phyloP scores from a whole-genome alignment of 257 asterid genomes.

The Thymus quinquecostatus region DNA sequence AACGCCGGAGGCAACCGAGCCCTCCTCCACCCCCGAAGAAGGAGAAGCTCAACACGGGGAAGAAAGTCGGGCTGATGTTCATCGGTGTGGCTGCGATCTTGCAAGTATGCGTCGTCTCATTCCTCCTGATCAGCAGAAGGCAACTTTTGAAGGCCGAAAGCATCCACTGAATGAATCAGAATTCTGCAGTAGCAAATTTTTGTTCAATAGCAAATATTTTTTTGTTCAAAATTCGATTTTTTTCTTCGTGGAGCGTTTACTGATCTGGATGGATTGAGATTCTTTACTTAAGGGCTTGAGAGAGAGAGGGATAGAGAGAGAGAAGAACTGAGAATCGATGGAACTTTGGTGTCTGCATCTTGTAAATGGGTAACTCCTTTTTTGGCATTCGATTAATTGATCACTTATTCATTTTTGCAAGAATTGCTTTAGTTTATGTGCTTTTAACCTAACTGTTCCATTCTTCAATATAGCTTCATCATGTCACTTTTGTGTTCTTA shows the following conservation, averaged over 20 bases:
- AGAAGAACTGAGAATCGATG: conserved; percentile 35
- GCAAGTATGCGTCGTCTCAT: conserved; percentile 58
- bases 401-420: conserved; percentile 19
- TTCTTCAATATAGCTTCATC: neutral
- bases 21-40: conserved; percentile 32
- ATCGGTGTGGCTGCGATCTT: conserved; percentile 49
- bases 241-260: conserved; percentile 29
- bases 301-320: conserved; percentile 24
- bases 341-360: conserved; percentile 42
- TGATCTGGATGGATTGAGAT: conserved; percentile 28
- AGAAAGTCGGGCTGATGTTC: conserved; percentile 55
- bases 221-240: conserved; percentile 13
- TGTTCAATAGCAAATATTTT: conserved; percentile 7
- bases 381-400: conserved; percentile 38
- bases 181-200: neutral
- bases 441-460: conserved; percentile 1
- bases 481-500: neutral
- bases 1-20: conserved; percentile 9
- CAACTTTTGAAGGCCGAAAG: conserved; percentile 44
- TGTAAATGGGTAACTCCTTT: conserved; percentile 76
- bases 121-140: conserved; percentile 51
- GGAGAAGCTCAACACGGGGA: conserved; percentile 46
- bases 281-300: conserved; percentile 29
- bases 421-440: conserved; percentile 5
- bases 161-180: conserved; percentile 30